These are phyloP conservation scores for Chlorella sp. DNA, from an alignment of 139 green algal species.

Conservation along the genomic window DNA sequence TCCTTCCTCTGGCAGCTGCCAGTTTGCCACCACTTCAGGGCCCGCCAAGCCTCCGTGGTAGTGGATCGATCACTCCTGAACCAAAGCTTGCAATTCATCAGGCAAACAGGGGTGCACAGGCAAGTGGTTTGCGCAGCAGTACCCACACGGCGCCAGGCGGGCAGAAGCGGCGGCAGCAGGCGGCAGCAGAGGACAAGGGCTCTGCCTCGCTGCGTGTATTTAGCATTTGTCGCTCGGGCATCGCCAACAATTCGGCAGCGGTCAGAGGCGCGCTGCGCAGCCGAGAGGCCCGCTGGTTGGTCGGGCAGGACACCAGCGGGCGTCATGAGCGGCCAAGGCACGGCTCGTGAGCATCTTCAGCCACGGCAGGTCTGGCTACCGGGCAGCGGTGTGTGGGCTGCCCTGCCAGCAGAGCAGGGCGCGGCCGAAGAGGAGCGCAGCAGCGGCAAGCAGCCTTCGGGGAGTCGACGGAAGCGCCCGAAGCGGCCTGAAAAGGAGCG, in stretches of 20 bases:
- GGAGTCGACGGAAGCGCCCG: not conserved
- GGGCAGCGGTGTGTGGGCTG: not conserved
- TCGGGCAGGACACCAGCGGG: not conserved
- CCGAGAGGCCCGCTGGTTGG: too few relatives aligned
- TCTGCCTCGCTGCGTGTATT: not conserved
- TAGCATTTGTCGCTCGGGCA: too few relatives aligned
- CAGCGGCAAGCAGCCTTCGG: not conserved
- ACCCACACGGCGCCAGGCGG: not conserved
- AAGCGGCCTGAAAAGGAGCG: not conserved
- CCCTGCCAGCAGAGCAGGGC: not conserved
- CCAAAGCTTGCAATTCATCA: too few relatives aligned
- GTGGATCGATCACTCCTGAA: too few relatives aligned
- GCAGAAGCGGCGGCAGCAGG: not conserved
- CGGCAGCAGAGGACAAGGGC: not conserved
- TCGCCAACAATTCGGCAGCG: too few relatives aligned
- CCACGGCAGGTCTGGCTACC: constrained; percentile 28
- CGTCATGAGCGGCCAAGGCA: not conserved
- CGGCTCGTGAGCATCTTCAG: not conserved
- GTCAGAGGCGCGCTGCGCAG: too few relatives aligned
- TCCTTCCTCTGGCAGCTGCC: too few relatives aligned
- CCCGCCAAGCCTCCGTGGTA: too few relatives aligned
- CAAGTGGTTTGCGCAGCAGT: not conserved
- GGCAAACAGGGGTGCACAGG: too few relatives aligned
- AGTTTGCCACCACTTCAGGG: too few relatives aligned
- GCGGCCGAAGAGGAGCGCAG: not conserved